A percentile compares a stretch with the other conserved stretches of the same genome.
Evolutionary conservation across 2,329 filamentous ascomycete genomes (phyloP).

Genomic region (Tolypocladium nubicola): DNA sequence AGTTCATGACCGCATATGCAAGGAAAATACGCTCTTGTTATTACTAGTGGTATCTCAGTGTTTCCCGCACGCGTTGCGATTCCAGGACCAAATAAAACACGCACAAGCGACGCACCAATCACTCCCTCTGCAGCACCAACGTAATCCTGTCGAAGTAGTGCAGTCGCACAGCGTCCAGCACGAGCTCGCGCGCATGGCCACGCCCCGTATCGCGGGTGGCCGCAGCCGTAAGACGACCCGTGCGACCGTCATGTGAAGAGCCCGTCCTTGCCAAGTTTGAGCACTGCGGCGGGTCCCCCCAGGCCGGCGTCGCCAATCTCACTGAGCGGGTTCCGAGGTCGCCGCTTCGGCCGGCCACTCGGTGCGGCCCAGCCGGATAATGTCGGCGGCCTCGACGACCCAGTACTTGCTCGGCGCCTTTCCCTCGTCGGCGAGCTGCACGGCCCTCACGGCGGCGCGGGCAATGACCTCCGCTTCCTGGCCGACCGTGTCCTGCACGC

Average conservation of each 20-base stretch:
- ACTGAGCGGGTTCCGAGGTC: background rate
- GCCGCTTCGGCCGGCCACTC: slow-evolving; percentile 32
- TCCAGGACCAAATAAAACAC: background rate
- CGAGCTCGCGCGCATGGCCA: background rate
- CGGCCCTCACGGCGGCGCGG: slow-evolving; percentile 52
- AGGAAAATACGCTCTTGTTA: background rate
- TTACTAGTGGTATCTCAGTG: background rate
- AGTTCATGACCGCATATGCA: background rate
- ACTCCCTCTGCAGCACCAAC: background rate
- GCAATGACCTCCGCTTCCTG: slow-evolving; percentile 68
- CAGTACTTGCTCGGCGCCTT: slow-evolving; percentile 51
- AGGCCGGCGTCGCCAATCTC: background rate
- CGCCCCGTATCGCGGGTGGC: background rate
- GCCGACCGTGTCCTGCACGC: slow-evolving; percentile 53
- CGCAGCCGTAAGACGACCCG: background rate
- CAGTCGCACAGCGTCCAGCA: background rate
- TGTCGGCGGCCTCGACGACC: slow-evolving; percentile 49
- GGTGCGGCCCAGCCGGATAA: slow-evolving; percentile 54
- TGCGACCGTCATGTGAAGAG: background rate
- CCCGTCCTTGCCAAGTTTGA: background rate
- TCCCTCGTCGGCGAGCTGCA: slow-evolving; percentile 44
- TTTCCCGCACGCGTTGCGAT: background rate
- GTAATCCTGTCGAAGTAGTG: background rate
- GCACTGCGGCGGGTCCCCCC: background rate
- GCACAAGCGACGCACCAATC: background rate